Base-by-base conservation (phyloP, 257 asterid genomes). In the Solanum pimpinellifolium region DNA sequence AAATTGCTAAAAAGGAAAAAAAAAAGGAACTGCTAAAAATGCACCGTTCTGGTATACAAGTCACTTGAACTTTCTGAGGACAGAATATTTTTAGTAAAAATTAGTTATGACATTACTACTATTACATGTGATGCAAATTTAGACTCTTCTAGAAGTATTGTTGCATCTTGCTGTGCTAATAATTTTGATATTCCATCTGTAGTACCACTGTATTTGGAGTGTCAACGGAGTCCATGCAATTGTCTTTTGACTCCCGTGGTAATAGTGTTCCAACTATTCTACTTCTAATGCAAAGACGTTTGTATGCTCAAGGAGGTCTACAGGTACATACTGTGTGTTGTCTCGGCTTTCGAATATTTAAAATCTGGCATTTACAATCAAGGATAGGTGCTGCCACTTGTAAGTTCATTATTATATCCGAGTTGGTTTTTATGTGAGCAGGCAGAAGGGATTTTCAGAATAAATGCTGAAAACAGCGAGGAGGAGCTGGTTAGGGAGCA, bases 131-230 rank as follows among this genome's bases (percentile, higher is more conserved):
- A 16, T 29, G 29, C 44, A 80, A 35, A 29, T 27, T 7, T 25
- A 25, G 29, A 77, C 77, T 81, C 3, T 78, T 78, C 27, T 41
- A n/a, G 76, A 18, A 33, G 16, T 35, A 23, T 52, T 49, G 86
- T 86, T 62, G 65, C 46, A 72, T 37, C 88, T 90, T 75, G 13
- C 23, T 66, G 72, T 69, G 39, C 29, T 20, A 69, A 37, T 89
- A 90, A 86, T 82, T 88, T 88, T 89, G 87, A 85, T 46, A 89
- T 86, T 89, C 85, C 41, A 84, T 89, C 72, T 81, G 72, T 92
- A 97, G 99, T 91, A 92, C 99, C 89, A 97, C 99, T 59, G 99
- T 97, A 69, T 97, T 97, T 86, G 99, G 99, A 92, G 99, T 97
- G 86, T 97, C 99, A 20, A 94, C 99, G 11, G 99, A 96, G 78